Conservation (phyloP, 345 rosid species). For the Carallia brachiata region DNA sequence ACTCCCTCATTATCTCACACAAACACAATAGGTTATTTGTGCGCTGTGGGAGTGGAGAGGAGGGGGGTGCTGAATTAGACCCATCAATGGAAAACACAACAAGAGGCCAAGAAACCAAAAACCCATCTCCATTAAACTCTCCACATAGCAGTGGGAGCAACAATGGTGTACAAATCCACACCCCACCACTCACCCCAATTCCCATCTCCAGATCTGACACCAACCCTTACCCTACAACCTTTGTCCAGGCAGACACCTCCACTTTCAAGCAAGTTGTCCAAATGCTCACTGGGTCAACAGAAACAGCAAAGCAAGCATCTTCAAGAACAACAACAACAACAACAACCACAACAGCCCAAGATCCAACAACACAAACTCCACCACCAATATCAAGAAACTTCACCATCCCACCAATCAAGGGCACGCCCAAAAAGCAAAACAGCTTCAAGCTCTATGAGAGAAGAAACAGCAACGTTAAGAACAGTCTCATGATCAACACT, state of each 20-base stretch:
- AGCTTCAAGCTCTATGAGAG: conserved; percentile 90
- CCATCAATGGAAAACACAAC: conserved; percentile 54
- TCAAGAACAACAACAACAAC: conserved; percentile 2
- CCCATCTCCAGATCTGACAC: conserved; percentile 83
- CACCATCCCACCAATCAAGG: conserved; percentile 69
- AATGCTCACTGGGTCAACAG: conserved; percentile 83
- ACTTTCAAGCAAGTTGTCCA: conserved; percentile 94
- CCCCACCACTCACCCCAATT: conserved; percentile 45
- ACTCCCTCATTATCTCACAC: too few relatives aligned
- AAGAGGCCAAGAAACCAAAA: conserved; percentile 44
- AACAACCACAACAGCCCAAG: conserved; percentile 17
- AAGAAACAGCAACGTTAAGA: conserved; percentile 70
- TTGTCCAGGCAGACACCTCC: conserved; percentile 74
- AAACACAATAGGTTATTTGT: conserved; percentile 1
- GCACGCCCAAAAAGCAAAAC: conserved; percentile 45
- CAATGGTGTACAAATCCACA: conserved; percentile 34
- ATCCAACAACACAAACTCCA: conserved; percentile 10
- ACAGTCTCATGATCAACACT: conserved; percentile 87
- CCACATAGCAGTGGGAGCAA: conserved; percentile 43
- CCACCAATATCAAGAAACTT: conserved; percentile 33
- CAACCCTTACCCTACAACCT: conserved; percentile 95
- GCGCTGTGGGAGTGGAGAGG: neutral
- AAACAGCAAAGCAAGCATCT: conserved; percentile 65
- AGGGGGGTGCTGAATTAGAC: neutral
- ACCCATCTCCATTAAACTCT: conserved; percentile 54